Percentiles rank a stretch among this genome's conserved stretches.
Evolutionary conservation across 2,329 filamentous ascomycete genomes (phyloP).

Genomic region (Stromatinia cepivora): DNA sequence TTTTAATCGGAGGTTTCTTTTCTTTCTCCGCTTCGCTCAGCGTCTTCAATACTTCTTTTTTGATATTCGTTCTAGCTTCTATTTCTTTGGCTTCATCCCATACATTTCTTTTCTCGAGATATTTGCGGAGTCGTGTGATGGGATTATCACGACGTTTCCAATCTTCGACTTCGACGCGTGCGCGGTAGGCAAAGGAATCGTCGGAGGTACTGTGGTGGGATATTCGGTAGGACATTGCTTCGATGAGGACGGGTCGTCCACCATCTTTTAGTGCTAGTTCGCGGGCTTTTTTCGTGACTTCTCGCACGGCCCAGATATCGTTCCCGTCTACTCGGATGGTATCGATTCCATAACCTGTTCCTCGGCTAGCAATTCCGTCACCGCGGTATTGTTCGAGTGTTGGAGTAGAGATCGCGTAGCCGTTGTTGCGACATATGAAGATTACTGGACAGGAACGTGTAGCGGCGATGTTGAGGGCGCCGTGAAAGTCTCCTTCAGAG

Average conservation of each 20-base stretch:
- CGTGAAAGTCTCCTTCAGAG: constrained; percentile 89
- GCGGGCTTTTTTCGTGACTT: constrained; percentile 75
- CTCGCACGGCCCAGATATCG: constrained; percentile 84
- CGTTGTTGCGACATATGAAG: constrained; percentile 92
- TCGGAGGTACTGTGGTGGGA: constrained; percentile 96
- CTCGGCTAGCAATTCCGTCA: constrained; percentile 84
- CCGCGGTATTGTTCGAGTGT: constrained; percentile 89
- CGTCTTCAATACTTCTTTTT: constrained; percentile 77
- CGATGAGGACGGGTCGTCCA: constrained; percentile 72
- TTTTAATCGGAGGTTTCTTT: constrained; percentile 71
- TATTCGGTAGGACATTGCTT: constrained; percentile 98
- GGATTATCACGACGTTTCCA: constrained; percentile 92
- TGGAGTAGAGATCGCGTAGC: constrained; percentile 86
- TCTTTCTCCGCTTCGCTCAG: constrained; percentile 82
- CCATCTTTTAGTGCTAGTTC: constrained; percentile 55
- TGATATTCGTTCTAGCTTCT: constrained; percentile 61
- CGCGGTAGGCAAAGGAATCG: constrained; percentile 94
- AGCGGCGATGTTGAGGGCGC: constrained; percentile 85
- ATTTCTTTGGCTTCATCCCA: constrained; percentile 88
- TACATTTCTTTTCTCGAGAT: constrained; percentile 77
- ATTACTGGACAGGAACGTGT: constrained; percentile 84
- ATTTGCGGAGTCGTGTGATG: constrained; percentile 81
- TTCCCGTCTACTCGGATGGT: constrained; percentile 93
- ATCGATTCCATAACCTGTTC: constrained; percentile 90
- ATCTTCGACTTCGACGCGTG: constrained; percentile 88